A percentile compares a stretch with the other conserved stretches of the same genome.
Conservation (phyloP, 2,329 filamentous ascomycete species). For the Sarocladium brachiariae region DNA sequence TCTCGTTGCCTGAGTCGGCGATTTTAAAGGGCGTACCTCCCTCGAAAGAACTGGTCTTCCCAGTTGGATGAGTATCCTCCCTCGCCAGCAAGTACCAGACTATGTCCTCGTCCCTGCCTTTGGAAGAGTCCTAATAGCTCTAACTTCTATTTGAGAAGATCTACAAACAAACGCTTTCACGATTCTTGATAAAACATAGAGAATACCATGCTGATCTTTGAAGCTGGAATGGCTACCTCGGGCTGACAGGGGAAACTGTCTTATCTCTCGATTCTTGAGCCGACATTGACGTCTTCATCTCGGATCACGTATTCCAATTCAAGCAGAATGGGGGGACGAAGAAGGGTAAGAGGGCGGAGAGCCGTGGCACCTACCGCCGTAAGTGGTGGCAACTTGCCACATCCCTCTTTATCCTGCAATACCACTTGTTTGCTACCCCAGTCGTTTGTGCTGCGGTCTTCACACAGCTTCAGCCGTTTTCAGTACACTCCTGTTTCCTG, state of each 20-base stretch:
- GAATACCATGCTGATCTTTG: no score
- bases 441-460: neutral
- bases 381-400: neutral
- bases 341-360: neutral
- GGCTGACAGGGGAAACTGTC: no score
- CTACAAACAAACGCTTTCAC: no score
- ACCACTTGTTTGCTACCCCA: neutral
- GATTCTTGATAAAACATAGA: no score
- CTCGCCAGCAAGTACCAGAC: no score
- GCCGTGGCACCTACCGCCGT: conserved; percentile 5
- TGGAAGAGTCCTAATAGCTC: no score
- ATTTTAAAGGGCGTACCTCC: neutral
- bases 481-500: neutral
- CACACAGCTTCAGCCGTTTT: neutral
- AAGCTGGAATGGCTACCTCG: no score
- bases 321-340: neutral
- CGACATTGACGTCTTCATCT: neutral
- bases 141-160: no score
- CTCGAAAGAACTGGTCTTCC: no score
- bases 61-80: no score
- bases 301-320: neutral
- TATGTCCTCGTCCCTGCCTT: no score
- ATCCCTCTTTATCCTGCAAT: neutral
- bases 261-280: no score
- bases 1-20: neutral